A percentile compares a stretch with the other conserved stretches of the same genome.
Evolutionary conservation across 2,329 filamentous ascomycete genomes (phyloP).

Genomic region (Colletotrichum plurivorum): DNA sequence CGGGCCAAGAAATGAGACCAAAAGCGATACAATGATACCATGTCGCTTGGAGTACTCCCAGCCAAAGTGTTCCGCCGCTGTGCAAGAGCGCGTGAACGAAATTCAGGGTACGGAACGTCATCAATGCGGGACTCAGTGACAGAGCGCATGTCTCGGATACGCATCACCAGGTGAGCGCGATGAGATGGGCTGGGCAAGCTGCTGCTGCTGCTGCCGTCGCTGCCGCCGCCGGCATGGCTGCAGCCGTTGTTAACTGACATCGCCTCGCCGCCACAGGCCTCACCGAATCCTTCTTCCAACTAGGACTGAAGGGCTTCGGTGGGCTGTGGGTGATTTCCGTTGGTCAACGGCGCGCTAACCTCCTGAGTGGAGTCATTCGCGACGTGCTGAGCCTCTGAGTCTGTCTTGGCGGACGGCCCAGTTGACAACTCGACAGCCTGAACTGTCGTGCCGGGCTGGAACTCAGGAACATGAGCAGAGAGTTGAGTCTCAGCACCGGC

Average conservation of each 20-base stretch:
- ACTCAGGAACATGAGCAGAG: conserved; percentile 75
- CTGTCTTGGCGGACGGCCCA: not conserved
- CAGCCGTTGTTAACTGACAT: not conserved
- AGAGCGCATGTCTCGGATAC: conserved; percentile 12
- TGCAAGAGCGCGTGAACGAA: conserved; percentile 56
- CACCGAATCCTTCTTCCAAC: conserved; percentile 37
- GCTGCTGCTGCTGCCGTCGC: conserved; percentile 1
- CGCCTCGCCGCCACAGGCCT: conserved; percentile 27
- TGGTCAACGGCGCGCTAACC: conserved; percentile 42
- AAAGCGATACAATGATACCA: conserved; percentile 79
- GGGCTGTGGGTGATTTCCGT: conserved; percentile 47
- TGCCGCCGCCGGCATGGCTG: conserved; percentile 10
- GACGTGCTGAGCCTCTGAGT: conserved; percentile 19
- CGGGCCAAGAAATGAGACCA: conserved; percentile 81
- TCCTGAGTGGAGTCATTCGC: conserved; percentile 44
- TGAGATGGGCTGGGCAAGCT: conserved; percentile 32
- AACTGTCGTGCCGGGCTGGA: conserved; percentile 58
- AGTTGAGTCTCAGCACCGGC: conserved; percentile 61
- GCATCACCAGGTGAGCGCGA: conserved; percentile 35
- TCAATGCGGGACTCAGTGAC: conserved; percentile 28
- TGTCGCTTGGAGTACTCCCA: conserved; percentile 65
- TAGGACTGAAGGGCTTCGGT: conserved; percentile 41
- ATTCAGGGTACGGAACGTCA: conserved; percentile 49
- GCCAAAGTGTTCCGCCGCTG: conserved; percentile 51
- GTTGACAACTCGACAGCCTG: conserved; percentile 7